Evolutionary conservation across 805 yeast genomes (phyloP), one percentile per base, ranked within the genome.

Genomic region (Kluyveromyces nonfermentans): DNA sequence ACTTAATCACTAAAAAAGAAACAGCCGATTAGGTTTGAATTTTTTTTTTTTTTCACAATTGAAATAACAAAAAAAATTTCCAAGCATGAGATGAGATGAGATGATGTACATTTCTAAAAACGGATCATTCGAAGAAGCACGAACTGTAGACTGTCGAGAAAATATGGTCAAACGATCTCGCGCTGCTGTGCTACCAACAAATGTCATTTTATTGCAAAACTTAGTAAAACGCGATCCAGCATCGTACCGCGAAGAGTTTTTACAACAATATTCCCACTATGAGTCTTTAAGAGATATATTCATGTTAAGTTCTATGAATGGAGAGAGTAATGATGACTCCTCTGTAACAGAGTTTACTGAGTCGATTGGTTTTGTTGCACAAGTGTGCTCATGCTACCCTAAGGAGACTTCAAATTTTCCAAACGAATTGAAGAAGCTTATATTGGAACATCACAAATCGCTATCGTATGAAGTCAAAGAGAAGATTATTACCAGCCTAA

Each of bases 161-260:
- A 73, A 36, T 19, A 90, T 90, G 97, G 95, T 77, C 31, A 85
- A 82, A 64, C 75, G 80, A 63, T 80, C 85, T 67, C 85, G 96
- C 75, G 93, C 96, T 21, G 96, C 97, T 37, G 74, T 89, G 45
- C 70, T 90, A 60, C 97, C 97, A 9, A 85, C 88, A 16, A 93
- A 93, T 65, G 84, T 93, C 59, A 89, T 94, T 33, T 69, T 90
- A 49, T 68, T 93, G 47, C 98, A 93, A 67, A 93, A 93, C 63
- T 72, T 93, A 50, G 95, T 93, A 8, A 82, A 89, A 54, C 74
- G 97, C 55, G 98, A 93, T 62, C 97, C 98, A 2, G 84, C 77
- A 54, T 89, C 97, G 0, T 93, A 93, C 62, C 78, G 79, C 47
- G 98, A 93, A 64, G 99, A 93, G 64, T 93, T 93, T 63, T 63